Base-by-base conservation (phyloP, 805 yeast genomes). In the Hanseniaspora meyeri region DNA sequence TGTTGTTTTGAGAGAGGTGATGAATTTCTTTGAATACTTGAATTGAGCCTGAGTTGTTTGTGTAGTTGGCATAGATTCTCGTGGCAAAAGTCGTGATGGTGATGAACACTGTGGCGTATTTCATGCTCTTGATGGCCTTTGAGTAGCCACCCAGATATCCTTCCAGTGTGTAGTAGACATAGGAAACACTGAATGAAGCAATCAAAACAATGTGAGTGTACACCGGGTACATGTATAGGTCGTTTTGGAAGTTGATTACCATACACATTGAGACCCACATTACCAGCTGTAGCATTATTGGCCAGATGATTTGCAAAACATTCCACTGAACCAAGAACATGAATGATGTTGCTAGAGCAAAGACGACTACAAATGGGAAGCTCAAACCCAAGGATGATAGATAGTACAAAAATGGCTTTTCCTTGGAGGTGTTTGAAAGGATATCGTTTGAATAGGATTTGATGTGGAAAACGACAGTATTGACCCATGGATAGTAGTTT, bases 161-260 rank as follows among this genome's bases (percentile, higher is more conserved):
- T 14, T 60, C 59, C 45, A 63, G 52, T 8, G n/a, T 32, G 9
- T 6, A 17, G 32, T 50, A 40, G 2, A 59, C 37, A 40, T 63
- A 63, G 36, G 58, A 67, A 8, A 70, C 63, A 3, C 78, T 70
- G 4, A 84, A 62, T 0, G 91, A 78, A 3, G 87, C 89, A 47
- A 80, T 74, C 20, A 86, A 61, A 3, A 79, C 69, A 24, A 91
- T 73, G 52, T 84, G 72, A 12, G 89, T 84, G 65, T 90, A 91
- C 0, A 87, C 75, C 16, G 95, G 95, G 63, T 88, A 91, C 61
- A 91, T 67, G 66, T 91, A 91, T 59, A 97, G 74, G 67, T 91
- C 97, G 66, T 16, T 36, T 16, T 36, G 16, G n/a, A 14, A 12
- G 2, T 36, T 36, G n/a, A 36, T 36, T 12, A 36, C n/a, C 7